Evolutionary conservation across 2,329 filamentous ascomycete species (phyloP), one percentile per base, ranked within the genome.

Genomic region (Spiromastix sp.): DNA sequence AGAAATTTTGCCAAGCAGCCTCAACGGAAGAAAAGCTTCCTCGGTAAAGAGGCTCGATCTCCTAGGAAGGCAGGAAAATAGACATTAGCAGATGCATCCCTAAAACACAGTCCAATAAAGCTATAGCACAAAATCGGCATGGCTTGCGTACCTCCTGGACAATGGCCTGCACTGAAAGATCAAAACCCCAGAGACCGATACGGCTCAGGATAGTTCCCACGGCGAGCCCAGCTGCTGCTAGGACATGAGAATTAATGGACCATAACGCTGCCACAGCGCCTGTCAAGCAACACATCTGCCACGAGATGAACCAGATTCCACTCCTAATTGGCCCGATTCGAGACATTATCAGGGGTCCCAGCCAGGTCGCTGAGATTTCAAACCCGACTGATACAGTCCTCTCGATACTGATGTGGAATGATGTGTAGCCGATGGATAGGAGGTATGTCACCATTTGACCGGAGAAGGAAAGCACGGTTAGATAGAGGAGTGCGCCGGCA

Each of bases 291-390:
- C 62, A 38, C n/a, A 79, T 61, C 49, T 85, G 79, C 72, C 77
- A 82, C 37, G 70, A 77, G 7, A 79, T 50, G 42, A 74, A 76
- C 82, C 82, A 86, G 3, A 85, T 64, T 0, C 81, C 82, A 0
- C 71, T 67, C n/a, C 82, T 63, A 5, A 83, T 62, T 1, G 68
- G 59, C 0, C 77, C 74, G 25, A 79, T 68, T 25, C 55, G 57
- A 2, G 55, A 53, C 50, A 74, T 69, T 4, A 68, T 55, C 11
- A 59, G 48, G 0, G 71, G 71, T 1, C 70, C 71, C 5, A 68
- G 52, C 45, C 70, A 62, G 2, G 71, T 74, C 8, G 68, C 69
- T 11, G 60, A 66, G 9, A 75, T 57, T 44, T 74, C 71, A n/a
- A 71, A 62, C 5, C 63, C 31, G 4, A 68, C 68, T 3, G 68